Conservation (phyloP, 1,284 basidiomycete species). For the Rhodotorula sp. region DNA sequence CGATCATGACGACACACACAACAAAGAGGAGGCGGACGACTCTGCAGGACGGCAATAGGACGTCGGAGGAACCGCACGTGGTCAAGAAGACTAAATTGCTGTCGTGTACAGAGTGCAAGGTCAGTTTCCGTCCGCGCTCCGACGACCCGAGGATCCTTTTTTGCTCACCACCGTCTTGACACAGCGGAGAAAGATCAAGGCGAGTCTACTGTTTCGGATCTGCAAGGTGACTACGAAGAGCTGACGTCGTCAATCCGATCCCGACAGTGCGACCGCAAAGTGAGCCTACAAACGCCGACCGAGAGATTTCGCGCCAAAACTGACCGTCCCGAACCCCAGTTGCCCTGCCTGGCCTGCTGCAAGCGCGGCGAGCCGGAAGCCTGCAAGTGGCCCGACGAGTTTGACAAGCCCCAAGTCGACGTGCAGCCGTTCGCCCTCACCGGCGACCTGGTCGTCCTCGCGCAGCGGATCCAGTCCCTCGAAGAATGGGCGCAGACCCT, state of each 20-base stretch:
- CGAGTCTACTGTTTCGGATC: not conserved
- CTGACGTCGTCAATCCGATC: too few species aligned
- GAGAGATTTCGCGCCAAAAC: not conserved
- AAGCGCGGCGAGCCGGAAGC: slow-evolving; percentile 26
- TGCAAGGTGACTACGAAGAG: too few species aligned
- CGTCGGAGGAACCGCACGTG: not conserved
- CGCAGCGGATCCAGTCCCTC: slow-evolving; percentile 21
- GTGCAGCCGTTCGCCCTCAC: slow-evolving; percentile 34
- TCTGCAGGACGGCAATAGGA: not conserved
- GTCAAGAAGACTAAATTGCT: slow-evolving; percentile 9
- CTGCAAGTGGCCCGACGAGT: slow-evolving; percentile 24
- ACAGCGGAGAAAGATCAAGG: slow-evolving; percentile 36
- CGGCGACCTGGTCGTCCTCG: slow-evolving; percentile 27
- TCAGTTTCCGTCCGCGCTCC: not conserved
- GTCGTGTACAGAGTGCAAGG: slow-evolving; percentile 24
- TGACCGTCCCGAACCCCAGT: slow-evolving; percentile 1
- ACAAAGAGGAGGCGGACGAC: not conserved
- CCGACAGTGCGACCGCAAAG: slow-evolving; percentile 16
- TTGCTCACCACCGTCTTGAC: not conserved
- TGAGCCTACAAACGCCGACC: not conserved
- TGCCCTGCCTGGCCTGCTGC: slow-evolving; percentile 35
- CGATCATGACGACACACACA: not conserved
- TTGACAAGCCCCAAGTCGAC: slow-evolving; percentile 7
- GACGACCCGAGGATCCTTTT: not conserved
- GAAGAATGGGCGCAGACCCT: slow-evolving; percentile 27